Conservation (phyloP, 106 monocot genomes). For the Acanthochlamys bracteata region DNA sequence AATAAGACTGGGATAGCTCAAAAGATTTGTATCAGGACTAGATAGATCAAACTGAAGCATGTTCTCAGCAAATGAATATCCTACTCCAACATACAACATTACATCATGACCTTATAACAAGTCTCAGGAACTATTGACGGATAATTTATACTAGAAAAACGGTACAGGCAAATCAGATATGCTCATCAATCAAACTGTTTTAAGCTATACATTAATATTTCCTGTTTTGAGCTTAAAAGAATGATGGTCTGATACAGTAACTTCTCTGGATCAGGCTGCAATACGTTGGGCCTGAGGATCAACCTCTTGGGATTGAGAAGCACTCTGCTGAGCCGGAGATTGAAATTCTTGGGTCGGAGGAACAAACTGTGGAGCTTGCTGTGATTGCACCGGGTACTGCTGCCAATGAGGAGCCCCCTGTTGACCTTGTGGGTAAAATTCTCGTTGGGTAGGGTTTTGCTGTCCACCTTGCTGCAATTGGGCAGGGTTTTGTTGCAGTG, state of each 20-base stretch:
- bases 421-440: neutral
- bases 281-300: slow-evolving; percentile 4
- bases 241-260: neutral
- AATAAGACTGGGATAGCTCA: too few species aligned
- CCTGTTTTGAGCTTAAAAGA: neutral
- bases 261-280: neutral
- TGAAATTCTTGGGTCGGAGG: neutral
- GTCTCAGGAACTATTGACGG: too few species aligned
- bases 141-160: too few species aligned
- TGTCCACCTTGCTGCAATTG: neutral
- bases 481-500: neutral
- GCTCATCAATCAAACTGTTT: too few species aligned
- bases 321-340: neutral
- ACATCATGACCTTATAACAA: too few species aligned
- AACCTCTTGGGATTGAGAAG: slow-evolving; percentile 3
- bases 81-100: too few species aligned
- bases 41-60: too few species aligned
- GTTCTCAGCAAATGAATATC: too few species aligned
- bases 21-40: too few species aligned
- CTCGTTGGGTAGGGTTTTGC: neutral
- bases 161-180: too few species aligned
- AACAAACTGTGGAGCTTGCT: neutral
- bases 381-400: neutral
- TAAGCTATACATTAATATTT: neutral
- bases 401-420: neutral